Evolutionary conservation across 2,329 filamentous ascomycete genomes (phyloP).

Genomic region (Alternaria sp.): DNA sequence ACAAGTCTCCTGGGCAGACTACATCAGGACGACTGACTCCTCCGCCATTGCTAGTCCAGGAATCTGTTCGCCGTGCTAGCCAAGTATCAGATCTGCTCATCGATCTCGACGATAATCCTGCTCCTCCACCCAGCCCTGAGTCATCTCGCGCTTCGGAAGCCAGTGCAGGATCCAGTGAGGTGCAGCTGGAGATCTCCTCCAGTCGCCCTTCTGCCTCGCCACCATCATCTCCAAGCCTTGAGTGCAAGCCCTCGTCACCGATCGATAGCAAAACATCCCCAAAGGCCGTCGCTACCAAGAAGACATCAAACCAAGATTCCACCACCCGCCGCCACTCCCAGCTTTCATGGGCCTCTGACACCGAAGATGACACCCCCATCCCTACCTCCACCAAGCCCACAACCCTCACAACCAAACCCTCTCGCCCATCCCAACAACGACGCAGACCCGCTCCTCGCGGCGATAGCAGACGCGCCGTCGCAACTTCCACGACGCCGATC

Average conservation of each 20-base stretch:
- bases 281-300: too few relatives aligned
- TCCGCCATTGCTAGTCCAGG: not conserved
- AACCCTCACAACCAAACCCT: not conserved
- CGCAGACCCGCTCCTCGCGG: not conserved
- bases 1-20: not conserved
- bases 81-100: constrained; percentile 12
- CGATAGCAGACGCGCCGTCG: too few relatives aligned
- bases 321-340: constrained; percentile 17
- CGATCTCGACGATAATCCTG: constrained; percentile 10
- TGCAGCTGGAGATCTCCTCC: not conserved
- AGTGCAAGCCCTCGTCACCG: not conserved
- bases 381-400: not conserved
- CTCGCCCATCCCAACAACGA: not conserved
- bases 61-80: not conserved
- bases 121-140: constrained; percentile 4
- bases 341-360: constrained; percentile 11
- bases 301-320: too few relatives aligned
- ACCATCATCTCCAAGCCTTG: not conserved
- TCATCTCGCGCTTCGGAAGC: not conserved
- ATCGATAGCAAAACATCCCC: too few relatives aligned
- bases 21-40: not conserved
- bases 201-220: not conserved
- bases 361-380: not conserved
- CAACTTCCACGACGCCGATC: not conserved
- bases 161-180: not conserved